Base-by-base conservation (phyloP, 805 yeast genomes). In the Sugiyamaella valdiviana region DNA sequence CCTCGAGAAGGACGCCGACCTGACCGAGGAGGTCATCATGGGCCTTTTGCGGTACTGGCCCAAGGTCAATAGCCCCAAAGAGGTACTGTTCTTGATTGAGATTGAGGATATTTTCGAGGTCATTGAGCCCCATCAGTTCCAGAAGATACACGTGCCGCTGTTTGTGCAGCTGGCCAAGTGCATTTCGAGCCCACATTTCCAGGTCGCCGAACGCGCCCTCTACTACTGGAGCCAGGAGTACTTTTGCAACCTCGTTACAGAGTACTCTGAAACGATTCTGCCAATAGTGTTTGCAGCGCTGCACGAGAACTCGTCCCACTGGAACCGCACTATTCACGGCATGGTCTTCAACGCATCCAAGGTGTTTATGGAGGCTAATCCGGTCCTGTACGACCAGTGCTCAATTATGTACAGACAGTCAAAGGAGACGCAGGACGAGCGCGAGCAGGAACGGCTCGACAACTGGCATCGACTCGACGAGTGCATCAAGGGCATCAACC, bases 11-110 rank as follows among this genome's bases (percentile, higher is more conserved):
- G 99, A 93, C 63, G 95, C 96, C 2, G 56, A 77, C 12, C 73
- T 93, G 57, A 91, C 98, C 1, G 97, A 90, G 65, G 98, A 90
- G 64, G 98, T 93, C n/a, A 79, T 93, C 22, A 82, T 87, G 87
- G 96, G 97, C 2, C 71, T 93, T 51, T 70, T 93, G 58, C 77
- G 95, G 61, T 93, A 82, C 70, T 93, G 99, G 99, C 99, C 99
- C 48, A 93, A 93, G 66, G 82, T 86, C 44, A 88, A 88, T 62
- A 82, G 95, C 21, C 93, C 97, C 12, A 93, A 93, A 63, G 99
- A 93, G 69, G 86, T 93, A 21, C 83, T 93, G 95, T 93, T 90
- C 61, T 72, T 93, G 62, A 88, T 91, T 67, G 99, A 93, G 70
- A 79, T 93, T 55, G 99, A 93, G 67, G 99, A 93, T 64, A 90